Evolutionary conservation across 2,329 filamentous ascomycete species (phyloP).

Genomic region (Verticillium alfalfae): DNA sequence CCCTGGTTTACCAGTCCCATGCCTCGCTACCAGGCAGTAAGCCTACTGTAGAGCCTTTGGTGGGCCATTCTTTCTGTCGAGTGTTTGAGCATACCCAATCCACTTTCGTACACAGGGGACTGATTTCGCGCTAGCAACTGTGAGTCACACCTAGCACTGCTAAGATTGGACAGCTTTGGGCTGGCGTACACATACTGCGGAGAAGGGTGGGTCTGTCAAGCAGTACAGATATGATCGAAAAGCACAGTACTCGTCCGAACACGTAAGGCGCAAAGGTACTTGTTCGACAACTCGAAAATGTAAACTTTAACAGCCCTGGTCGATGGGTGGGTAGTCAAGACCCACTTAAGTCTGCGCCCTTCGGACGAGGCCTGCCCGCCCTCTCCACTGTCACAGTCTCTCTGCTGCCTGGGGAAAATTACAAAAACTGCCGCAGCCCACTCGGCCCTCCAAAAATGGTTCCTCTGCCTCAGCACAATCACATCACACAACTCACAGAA

Average conservation of each 20-base stretch:
- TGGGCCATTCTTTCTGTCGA: no score
- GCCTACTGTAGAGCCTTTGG: no score
- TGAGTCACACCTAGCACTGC: not conserved
- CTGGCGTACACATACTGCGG: not conserved
- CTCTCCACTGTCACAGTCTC: not conserved
- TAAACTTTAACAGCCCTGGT: not conserved
- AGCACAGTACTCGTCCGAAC: not conserved
- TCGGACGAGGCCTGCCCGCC: not conserved
- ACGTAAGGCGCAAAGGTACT: not conserved
- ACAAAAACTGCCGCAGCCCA: constrained; percentile 13
- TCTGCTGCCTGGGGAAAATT: not conserved
- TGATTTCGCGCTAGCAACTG: constrained; percentile 1
- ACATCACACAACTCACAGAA: constrained; percentile 23
- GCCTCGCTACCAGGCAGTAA: no score
- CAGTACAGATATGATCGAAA: not conserved
- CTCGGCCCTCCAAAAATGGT: constrained; percentile 18
- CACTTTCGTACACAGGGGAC: not conserved
- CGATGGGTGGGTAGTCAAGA: not conserved
- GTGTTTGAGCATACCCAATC: not conserved
- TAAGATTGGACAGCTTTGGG: not conserved
- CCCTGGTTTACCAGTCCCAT: no score
- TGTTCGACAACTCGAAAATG: not conserved
- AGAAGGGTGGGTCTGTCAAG: not conserved
- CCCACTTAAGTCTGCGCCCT: not conserved
- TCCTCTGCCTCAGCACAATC: constrained; percentile 27